Base-by-base conservation (phyloP, 768 basidiomycete species). In the Naganishia randhawae region DNA sequence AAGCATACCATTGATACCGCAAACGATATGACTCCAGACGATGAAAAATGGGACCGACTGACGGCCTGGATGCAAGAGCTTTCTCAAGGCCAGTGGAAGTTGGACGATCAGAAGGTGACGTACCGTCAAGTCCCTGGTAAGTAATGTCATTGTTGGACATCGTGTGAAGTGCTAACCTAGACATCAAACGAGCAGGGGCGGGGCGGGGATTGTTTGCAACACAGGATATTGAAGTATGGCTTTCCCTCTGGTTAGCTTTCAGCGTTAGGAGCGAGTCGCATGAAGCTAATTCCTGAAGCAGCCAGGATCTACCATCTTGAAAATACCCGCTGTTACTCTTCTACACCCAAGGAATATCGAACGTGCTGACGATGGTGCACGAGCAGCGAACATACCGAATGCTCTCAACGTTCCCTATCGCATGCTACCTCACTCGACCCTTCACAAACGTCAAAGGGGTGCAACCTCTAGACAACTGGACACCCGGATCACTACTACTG, bases 191-290 rank as follows among this genome's bases (percentile, higher is more conserved):
- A n/a, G 53, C 48, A 88, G 88, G 84, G 71, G 84, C 85, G 50
- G 90, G 90, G 31, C 83, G 87, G 77, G 91, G 90, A 9, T 81
- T 93, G 53, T 89, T 87, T 76, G 83, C 88, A 13, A 73, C 77
- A 10, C 71, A 72, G n/a, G 73, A 80, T 54, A 81, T 82, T 68
- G 72, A 77, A 45, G 86, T 86, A 69, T 70, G 84, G 75, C 9
- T 64, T 50, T 41, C 25, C 19, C 10, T 25, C 14, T 22, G 7
- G 22, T 25, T 19, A 22, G 50, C 25, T 39, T 9, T 22, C 3
- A 25, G 31, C 19, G 2, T 9, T 14, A 41, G 14, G 9, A 63
- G 32, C 42, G 42, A 27, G 17, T 35, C 29, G 16, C 25, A 25
- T 17, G 10, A 45, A 14, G 22, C 55, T 55, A 22, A 32, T 31